phyloP scores from a whole-genome alignment of 2,329 filamentous ascomycete species.

The Microsporum ferrugineum region DNA sequence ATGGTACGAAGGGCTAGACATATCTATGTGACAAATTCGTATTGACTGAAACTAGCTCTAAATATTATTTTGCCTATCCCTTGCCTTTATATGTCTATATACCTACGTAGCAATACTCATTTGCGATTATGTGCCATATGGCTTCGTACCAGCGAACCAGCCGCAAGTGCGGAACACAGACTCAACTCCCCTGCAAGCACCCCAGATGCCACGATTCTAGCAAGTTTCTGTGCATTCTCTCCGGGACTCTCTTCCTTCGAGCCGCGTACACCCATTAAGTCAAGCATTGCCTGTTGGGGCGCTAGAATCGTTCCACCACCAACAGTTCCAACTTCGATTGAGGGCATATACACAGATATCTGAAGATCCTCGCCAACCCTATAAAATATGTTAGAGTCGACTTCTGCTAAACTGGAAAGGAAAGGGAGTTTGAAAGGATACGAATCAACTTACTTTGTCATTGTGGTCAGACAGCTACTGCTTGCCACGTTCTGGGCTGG shows the following conservation, averaged over 20 bases:
- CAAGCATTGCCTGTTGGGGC: slow-evolving; percentile 90
- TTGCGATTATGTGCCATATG: slow-evolving; percentile 91
- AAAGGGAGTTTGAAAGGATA: background rate
- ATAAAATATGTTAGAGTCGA: slow-evolving; percentile 13
- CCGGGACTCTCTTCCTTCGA: slow-evolving; percentile 81
- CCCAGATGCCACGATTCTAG: slow-evolving; percentile 73
- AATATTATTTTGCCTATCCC: background rate
- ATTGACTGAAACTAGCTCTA: background rate
- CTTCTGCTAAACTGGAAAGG: background rate
- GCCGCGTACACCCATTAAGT: slow-evolving; percentile 84
- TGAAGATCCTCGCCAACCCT: slow-evolving; percentile 82
- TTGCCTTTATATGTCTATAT: background rate
- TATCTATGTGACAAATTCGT: background rate
- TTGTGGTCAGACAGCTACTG: slow-evolving; percentile 92
- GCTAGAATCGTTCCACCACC: slow-evolving; percentile 95
- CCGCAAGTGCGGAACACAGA: slow-evolving; percentile 80
- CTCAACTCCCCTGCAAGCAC: slow-evolving; percentile 86
- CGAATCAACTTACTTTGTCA: slow-evolving; percentile 76
- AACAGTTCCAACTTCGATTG: slow-evolving; percentile 90
- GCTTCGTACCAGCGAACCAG: slow-evolving; percentile 78
- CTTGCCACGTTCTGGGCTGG: slow-evolving; percentile 96
- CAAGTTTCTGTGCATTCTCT: slow-evolving; percentile 79
- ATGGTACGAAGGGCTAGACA: background rate
- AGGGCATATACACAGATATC: slow-evolving; percentile 96
- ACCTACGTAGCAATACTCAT: background rate